phyloP scores from a whole-genome alignment of 1,139 yeast genomes.

The Trichomonascaceae sp. region DNA sequence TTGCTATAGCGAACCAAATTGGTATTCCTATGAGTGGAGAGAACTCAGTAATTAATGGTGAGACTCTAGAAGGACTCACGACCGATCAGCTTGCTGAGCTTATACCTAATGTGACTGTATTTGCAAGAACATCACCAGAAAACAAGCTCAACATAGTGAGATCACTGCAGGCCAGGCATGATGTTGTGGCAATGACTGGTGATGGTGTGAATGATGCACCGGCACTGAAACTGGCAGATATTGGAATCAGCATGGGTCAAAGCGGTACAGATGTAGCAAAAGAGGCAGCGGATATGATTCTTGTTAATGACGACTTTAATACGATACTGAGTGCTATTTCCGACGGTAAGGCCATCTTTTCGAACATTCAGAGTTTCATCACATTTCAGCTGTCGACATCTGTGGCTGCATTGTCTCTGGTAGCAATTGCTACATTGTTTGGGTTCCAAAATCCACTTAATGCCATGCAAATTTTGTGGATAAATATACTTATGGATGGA shows the following conservation, averaged over 20 bases:
- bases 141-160: constrained; percentile 88
- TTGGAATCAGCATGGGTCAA: constrained; percentile 96
- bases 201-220: constrained; percentile 99
- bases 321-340: constrained; percentile 88
- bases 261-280: constrained; percentile 98
- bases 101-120: constrained; percentile 77
- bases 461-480: constrained; percentile 98
- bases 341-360: constrained; percentile 95
- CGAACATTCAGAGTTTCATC: constrained; percentile 87
- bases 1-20: constrained; percentile 80
- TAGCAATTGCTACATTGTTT: constrained; percentile 80
- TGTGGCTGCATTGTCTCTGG: constrained; percentile 85
- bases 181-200: constrained; percentile 98
- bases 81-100: constrained; percentile 67
- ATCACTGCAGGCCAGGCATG: constrained; percentile 88
- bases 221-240: constrained; percentile 94
- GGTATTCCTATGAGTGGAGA: constrained; percentile 72
- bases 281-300: constrained; percentile 97
- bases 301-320: constrained; percentile 92
- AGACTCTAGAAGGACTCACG: constrained; percentile 62
- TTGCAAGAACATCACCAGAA: constrained; percentile 96
- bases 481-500: constrained; percentile 96
- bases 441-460: constrained; percentile 93
- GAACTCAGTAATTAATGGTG: constrained; percentile 72
- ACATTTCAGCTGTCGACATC: constrained; percentile 94